Conservation (phyloP, 2,329 filamentous ascomycete species). For the Fusarium tricinctum region DNA sequence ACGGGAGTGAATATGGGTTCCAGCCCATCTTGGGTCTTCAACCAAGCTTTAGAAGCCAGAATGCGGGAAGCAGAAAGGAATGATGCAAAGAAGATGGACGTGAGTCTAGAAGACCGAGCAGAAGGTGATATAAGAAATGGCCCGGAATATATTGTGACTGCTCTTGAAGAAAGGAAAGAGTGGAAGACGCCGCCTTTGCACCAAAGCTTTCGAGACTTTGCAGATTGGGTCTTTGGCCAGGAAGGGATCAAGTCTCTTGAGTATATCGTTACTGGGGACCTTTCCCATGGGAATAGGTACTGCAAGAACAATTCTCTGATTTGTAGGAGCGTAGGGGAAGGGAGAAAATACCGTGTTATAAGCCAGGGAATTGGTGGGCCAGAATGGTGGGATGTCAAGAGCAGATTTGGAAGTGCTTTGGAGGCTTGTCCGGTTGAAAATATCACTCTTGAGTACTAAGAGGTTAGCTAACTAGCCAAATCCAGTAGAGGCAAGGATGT, state of each 20-base stretch:
- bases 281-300: neutral
- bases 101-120: rapidly evolving
- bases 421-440: slow-evolving; percentile 10
- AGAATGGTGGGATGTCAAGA: slow-evolving; percentile 1
- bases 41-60: neutral
- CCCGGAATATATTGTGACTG: rapidly evolving
- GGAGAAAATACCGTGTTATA: neutral
- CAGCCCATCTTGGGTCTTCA: neutral
- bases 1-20: neutral
- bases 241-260: neutral
- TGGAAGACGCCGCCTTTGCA: neutral
- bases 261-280: neutral
- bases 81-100: neutral
- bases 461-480: too few relatives aligned
- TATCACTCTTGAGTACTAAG: neutral
- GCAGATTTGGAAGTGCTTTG: neutral
- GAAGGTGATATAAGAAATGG: rapidly evolving
- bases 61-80: neutral
- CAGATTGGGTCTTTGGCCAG: neutral
- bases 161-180: neutral
- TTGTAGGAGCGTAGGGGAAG: neutral
- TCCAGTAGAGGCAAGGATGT: too few relatives aligned
- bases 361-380: neutral
- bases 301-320: neutral
- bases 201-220: neutral